phyloP scores from a whole-genome alignment of 2,329 filamentous ascomycete genomes.

The Neonectria faginata region DNA sequence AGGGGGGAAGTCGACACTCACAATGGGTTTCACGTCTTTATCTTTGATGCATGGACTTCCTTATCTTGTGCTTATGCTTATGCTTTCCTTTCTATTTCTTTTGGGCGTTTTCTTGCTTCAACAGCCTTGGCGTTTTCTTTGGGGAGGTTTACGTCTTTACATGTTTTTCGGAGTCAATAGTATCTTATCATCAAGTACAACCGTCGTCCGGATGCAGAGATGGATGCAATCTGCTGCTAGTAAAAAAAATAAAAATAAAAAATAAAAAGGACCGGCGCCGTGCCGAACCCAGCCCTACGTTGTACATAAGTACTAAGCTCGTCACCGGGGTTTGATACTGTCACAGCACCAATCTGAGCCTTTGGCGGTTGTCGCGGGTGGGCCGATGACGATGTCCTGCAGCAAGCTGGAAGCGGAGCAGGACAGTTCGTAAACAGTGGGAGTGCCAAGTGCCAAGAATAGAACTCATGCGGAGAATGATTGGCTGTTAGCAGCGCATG shows the following conservation, averaged over 20 bases:
- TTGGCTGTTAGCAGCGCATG: constrained; percentile 1
- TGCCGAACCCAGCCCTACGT: neutral
- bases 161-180: neutral
- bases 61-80: neutral
- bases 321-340: constrained; percentile 5
- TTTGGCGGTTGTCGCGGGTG: constrained; percentile 18
- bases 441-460: constrained; percentile 15
- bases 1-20: neutral
- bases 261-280: neutral
- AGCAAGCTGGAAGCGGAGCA: neutral
- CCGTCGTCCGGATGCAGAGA: neutral
- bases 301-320: neutral
- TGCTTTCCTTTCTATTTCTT: neutral
- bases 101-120: neutral
- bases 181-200: neutral
- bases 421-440: neutral
- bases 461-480: constrained; percentile 12
- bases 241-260: neutral
- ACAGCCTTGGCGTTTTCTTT: neutral
- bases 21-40: neutral
- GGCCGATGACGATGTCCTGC: constrained; percentile 25
- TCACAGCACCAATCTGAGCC: neutral
- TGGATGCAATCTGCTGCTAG: neutral
- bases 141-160: neutral
- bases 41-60: neutral